Percentiles rank a stretch among this genome's conserved stretches.
Evolutionary conservation across 257 asterid genomes (phyloP).

Genomic region (Mitragyna speciosa): DNA sequence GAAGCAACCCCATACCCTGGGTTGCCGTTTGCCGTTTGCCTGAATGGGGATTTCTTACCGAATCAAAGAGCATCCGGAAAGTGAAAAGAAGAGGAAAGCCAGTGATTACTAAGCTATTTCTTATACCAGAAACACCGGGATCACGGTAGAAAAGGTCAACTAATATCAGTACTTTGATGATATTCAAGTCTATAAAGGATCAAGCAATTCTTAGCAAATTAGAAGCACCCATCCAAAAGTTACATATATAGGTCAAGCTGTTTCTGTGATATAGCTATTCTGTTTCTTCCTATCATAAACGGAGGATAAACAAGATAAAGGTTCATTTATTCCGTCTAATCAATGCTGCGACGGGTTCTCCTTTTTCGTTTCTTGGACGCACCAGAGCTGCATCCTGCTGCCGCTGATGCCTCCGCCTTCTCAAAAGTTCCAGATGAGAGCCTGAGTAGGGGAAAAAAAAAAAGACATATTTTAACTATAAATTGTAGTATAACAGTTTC

Average conservation of each 20-base stretch:
- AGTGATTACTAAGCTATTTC: neutral
- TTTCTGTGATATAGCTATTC: neutral
- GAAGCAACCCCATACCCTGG: neutral
- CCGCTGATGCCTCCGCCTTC: slow-evolving; percentile 46
- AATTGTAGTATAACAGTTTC: neutral
- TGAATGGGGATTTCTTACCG: neutral
- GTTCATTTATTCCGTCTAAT: neutral
- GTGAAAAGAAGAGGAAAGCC: neutral
- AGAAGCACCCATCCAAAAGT: neutral
- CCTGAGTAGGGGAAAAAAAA: slow-evolving; percentile 38
- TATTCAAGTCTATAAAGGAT: neutral
- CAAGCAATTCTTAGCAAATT: neutral
- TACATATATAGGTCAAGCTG: neutral
- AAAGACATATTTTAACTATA: neutral
- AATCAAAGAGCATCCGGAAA: neutral
- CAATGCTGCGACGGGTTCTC: neutral
- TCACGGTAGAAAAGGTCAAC: neutral
- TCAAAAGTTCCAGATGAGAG: slow-evolving; percentile 36
- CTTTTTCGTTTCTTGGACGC: slow-evolving; percentile 10
- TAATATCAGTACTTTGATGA: neutral
- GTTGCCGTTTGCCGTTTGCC: too few species aligned
- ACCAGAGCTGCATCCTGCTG: slow-evolving; percentile 33
- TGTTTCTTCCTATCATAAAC: neutral
- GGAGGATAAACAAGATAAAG: neutral
- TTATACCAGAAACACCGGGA: neutral